A percentile compares a stretch with the other conserved stretches of the same genome.
These are phyloP conservation scores for Exophiala sp. DNA, from an alignment of 2,329 filamentous ascomycete genomes.

Conservation along the genomic window DNA sequence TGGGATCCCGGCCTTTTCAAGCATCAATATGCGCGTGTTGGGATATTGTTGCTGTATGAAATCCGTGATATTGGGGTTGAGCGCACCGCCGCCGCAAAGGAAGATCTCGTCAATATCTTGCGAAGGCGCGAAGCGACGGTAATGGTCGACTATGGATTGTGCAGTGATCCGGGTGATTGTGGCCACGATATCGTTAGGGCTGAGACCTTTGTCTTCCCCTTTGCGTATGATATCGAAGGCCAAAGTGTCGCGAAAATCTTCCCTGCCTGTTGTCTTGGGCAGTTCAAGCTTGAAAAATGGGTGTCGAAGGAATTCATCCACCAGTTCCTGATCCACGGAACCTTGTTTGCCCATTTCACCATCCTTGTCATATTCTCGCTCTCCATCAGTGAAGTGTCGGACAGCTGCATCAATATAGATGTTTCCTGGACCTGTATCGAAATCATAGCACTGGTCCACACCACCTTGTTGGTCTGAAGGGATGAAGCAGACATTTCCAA, in stretches of 20 bases:
- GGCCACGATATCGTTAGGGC: conserved; percentile 53
- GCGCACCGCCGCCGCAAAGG: conserved; percentile 60
- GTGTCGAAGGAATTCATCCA: conserved; percentile 50
- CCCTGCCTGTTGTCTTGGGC: conserved; percentile 58
- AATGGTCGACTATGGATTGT: conserved; percentile 54
- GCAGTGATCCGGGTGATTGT: conserved; percentile 59
- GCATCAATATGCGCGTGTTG: conserved; percentile 49
- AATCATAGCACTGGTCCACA: conserved; percentile 45
- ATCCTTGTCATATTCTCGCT: conserved; percentile 50
- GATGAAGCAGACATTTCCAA: conserved; percentile 58
- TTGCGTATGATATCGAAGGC: conserved; percentile 51
- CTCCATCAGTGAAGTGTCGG: conserved; percentile 52
- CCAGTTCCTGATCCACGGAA: conserved; percentile 49
- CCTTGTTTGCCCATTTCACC: conserved; percentile 52
- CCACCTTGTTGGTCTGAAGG: conserved; percentile 43
- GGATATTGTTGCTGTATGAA: conserved; percentile 52
- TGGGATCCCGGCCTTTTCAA: conserved; percentile 57
- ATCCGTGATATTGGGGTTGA: conserved; percentile 55
- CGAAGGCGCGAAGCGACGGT: conserved; percentile 40
- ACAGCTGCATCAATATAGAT: conserved; percentile 56
- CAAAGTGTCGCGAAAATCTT: conserved; percentile 57
- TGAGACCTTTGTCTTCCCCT: conserved; percentile 43
- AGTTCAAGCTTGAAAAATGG: conserved; percentile 51
- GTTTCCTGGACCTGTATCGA: conserved; percentile 57
- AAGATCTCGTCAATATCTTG: conserved; percentile 51